Evolutionary conservation across 768 basidiomycete species (phyloP).

Genomic region (Leucocoprinus leucothites): DNA sequence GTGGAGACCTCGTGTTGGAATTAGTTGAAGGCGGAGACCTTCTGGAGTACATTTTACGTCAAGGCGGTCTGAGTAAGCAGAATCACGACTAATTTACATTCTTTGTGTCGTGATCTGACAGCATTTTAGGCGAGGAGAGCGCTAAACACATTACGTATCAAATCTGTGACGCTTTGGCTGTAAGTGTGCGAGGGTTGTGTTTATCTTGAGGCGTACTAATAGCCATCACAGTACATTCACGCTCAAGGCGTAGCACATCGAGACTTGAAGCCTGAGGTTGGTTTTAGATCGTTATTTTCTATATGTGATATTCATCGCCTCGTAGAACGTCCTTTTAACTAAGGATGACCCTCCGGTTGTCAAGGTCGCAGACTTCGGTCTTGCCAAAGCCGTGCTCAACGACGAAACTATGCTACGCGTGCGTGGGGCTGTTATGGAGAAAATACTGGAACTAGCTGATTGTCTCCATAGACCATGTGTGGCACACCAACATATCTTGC

Average conservation of each 20-base stretch:
- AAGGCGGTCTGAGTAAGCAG: slow-evolving; percentile 56
- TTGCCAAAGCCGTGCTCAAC: slow-evolving; percentile 88
- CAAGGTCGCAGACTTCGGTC: slow-evolving; percentile 95
- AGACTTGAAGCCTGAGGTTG: slow-evolving; percentile 86
- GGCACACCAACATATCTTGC: slow-evolving; percentile 95
- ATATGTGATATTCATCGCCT: background rate
- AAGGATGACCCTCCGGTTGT: slow-evolving; percentile 60
- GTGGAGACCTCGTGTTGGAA: slow-evolving; percentile 76
- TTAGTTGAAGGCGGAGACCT: slow-evolving; percentile 87
- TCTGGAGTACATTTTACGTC: slow-evolving; percentile 69
- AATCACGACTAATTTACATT: background rate
- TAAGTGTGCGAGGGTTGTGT: slow-evolving; percentile 26
- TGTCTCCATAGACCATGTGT: slow-evolving; percentile 73
- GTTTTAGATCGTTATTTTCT: slow-evolving; percentile 15
- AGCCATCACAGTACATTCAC: slow-evolving; percentile 54
- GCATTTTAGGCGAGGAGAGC: slow-evolving; percentile 45
- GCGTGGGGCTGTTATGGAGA: slow-evolving; percentile 18
- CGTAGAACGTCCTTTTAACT: slow-evolving; percentile 85
- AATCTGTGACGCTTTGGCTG: slow-evolving; percentile 76
- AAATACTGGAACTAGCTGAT: slow-evolving; percentile 6
- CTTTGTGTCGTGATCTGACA: background rate
- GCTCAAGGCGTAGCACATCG: slow-evolving; percentile 82
- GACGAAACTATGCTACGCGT: slow-evolving; percentile 69
- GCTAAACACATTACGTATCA: slow-evolving; percentile 74
- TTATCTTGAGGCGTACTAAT: background rate